Percentiles rank a stretch among this genome's conserved stretches.
phyloP scores from a whole-genome alignment of 2,329 filamentous ascomycete species.

The Alternaria gaisen region DNA sequence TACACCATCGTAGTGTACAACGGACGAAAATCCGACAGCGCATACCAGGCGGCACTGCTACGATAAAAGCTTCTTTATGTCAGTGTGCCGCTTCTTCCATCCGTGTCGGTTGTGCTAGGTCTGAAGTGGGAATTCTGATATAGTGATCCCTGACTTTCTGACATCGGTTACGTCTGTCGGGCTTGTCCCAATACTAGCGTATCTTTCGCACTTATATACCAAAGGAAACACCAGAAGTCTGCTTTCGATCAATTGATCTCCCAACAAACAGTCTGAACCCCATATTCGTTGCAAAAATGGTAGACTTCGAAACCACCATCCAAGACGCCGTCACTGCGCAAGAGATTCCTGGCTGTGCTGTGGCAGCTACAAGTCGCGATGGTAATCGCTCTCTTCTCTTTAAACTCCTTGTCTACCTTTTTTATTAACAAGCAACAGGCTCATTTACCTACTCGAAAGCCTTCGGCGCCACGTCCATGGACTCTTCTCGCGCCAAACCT shows the following conservation, averaged over 20 bases:
- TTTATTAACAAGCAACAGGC: conserved; percentile 31
- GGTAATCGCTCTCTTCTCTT: conserved; percentile 19
- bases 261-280: not conserved
- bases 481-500: conserved; percentile 28
- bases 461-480: conserved; percentile 46
- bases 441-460: conserved; percentile 48
- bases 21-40: not conserved
- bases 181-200: not conserved
- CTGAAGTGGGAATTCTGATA: not conserved
- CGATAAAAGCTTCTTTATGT: not conserved
- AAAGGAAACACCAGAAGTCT: not conserved
- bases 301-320: conserved; percentile 37
- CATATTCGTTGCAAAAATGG: conserved; percentile 14
- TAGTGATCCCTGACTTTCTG: not conserved
- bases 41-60: not conserved
- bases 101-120: not conserved
- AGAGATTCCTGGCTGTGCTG: conserved; percentile 38
- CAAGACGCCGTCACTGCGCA: conserved; percentile 28
- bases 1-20: not conserved
- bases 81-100: not conserved
- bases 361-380: conserved; percentile 37
- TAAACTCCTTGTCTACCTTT: too few species aligned
- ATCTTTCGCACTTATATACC: not conserved
- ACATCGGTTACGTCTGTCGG: not conserved
- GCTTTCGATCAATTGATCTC: too few species aligned